phyloP scores from a whole-genome alignment of 225 moss, liverwort and hornwort genomes.

The Pseudoscleropodium purum region DNA sequence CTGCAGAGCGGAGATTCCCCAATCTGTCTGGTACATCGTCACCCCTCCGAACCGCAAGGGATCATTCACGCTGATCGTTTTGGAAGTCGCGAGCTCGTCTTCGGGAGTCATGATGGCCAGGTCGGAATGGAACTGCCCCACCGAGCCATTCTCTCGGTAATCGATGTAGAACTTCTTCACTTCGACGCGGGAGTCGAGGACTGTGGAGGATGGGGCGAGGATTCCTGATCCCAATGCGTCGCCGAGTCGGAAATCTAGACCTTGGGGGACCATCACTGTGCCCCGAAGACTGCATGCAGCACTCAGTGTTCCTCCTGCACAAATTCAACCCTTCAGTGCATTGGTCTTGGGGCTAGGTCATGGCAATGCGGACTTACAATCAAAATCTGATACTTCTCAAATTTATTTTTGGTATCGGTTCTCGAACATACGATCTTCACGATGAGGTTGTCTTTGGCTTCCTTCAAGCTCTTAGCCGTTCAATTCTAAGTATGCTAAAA shows the following conservation, averaged over 20 bases:
- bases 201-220: slow-evolving; percentile 41
- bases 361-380: neutral
- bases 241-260: slow-evolving; percentile 62
- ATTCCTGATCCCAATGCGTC: slow-evolving; percentile 59
- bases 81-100: slow-evolving; percentile 17
- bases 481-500: neutral
- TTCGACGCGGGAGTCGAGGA: slow-evolving; percentile 49
- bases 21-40: slow-evolving; percentile 96
- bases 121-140: slow-evolving; percentile 85
- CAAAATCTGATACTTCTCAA: neutral
- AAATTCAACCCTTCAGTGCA: neutral
- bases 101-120: slow-evolving; percentile 35
- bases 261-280: slow-evolving; percentile 84
- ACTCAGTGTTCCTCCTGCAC: slow-evolving; percentile 52
- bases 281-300: slow-evolving; percentile 74
- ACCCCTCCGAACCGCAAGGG: slow-evolving; percentile 70
- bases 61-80: slow-evolving; percentile 79
- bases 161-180: slow-evolving; percentile 89
- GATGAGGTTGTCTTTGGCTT: neutral
- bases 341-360: neutral
- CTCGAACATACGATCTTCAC: neutral
- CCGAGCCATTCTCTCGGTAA: slow-evolving; percentile 70
- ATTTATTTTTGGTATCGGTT: too few relatives aligned
- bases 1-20: slow-evolving; percentile 82
- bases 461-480: neutral